A percentile compares a stretch with the other conserved stretches of the same genome.
Evolutionary conservation across 1,284 basidiomycete species (phyloP).

Genomic region (Gastroboletus turbinatus): DNA sequence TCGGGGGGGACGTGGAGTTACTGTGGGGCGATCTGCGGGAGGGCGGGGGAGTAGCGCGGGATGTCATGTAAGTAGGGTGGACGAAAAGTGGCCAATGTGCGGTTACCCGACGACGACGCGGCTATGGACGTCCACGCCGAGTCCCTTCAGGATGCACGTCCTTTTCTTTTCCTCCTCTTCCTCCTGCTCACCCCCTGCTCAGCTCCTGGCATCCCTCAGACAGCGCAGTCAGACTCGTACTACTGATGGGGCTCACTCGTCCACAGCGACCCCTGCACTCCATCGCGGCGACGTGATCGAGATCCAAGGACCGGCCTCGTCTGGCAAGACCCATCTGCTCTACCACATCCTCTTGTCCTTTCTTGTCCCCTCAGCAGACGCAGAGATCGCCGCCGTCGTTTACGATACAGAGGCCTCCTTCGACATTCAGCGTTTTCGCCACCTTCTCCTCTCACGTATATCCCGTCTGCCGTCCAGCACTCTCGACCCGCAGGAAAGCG

Average conservation of each 20-base stretch:
- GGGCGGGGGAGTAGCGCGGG: conserved; percentile 45
- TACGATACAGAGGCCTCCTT: conserved; percentile 71
- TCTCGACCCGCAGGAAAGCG: conserved; percentile 31
- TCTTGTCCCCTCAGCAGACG: conserved; percentile 41
- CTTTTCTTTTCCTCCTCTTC: neutral
- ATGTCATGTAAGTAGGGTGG: conserved; percentile 22
- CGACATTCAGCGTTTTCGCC: conserved; percentile 51
- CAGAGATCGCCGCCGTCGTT: conserved; percentile 60
- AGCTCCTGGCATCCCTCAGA: conserved; percentile 26
- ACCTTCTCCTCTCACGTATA: conserved; percentile 47
- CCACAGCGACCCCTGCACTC: conserved; percentile 22
- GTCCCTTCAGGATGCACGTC: conserved; percentile 46
- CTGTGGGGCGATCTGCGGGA: conserved; percentile 40
- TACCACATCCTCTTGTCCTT: conserved; percentile 64
- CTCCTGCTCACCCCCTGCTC: conserved; percentile 14
- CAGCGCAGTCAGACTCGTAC: neutral
- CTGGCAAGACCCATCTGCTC: conserved; percentile 74
- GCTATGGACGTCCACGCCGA: conserved; percentile 41
- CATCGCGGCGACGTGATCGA: conserved; percentile 56
- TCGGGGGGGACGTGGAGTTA: conserved; percentile 34
- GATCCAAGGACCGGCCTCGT: conserved; percentile 69
- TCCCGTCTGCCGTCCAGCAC: conserved; percentile 19
- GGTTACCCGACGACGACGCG: conserved; percentile 9
- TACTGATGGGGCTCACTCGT: conserved; percentile 4
- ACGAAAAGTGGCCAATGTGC: conserved; percentile 11